phyloP scores from a whole-genome alignment of 1,139 yeast species.

The Wickerhamomyces sp. region DNA sequence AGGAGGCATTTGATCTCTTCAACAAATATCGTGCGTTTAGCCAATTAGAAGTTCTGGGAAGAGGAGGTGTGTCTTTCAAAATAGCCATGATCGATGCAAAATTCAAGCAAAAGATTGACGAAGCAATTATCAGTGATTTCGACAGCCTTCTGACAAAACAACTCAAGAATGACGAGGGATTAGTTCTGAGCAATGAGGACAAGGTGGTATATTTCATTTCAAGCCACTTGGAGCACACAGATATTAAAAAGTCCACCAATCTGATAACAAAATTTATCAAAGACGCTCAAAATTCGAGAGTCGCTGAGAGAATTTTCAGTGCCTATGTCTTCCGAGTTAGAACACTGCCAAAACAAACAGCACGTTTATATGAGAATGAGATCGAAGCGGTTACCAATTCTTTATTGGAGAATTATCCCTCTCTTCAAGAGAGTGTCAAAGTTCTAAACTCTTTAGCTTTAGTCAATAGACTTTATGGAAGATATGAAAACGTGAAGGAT shows the following conservation, averaged over 20 bases:
- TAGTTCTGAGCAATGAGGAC: slow-evolving; percentile 4
- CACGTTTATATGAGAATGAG: neutral
- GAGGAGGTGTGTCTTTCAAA: neutral
- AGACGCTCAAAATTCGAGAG: neutral
- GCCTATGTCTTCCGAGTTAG: neutral
- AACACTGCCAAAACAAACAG: neutral
- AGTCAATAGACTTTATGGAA: neutral
- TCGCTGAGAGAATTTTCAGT: neutral
- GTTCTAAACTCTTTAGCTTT: neutral
- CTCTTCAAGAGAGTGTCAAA: no score
- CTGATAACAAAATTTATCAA: slow-evolving; percentile 1
- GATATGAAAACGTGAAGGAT: neutral
- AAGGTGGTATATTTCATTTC: slow-evolving; percentile 5
- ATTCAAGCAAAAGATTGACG: slow-evolving; percentile 2
- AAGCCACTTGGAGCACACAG: neutral
- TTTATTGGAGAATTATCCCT: neutral
- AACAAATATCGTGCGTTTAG: neutral
- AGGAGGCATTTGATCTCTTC: neutral
- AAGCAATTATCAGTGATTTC: neutral
- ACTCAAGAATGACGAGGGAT: neutral
- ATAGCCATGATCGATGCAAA: neutral
- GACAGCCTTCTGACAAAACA: neutral
- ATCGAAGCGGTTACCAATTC: neutral
- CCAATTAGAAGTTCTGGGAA: neutral
- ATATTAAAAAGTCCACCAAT: neutral